phyloP scores from a whole-genome alignment of 805 yeast species.

The Kodamaea lidongshanica region DNA sequence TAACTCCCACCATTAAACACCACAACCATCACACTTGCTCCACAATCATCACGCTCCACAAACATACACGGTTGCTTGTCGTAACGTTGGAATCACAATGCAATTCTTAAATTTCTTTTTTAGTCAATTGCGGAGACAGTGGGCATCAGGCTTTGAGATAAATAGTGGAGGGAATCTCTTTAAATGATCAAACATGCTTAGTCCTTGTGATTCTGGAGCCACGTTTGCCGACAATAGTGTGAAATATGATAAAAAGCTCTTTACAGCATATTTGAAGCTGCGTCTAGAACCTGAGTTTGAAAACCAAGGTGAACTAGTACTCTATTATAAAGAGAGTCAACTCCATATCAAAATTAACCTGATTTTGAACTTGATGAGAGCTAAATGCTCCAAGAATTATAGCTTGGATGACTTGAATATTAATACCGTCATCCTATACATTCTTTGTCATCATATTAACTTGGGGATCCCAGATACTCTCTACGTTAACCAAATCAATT shows the following conservation, averaged over 20 bases:
- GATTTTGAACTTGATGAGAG: slow-evolving; percentile 12
- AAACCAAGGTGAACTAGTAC: slow-evolving; percentile 6
- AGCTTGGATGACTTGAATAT: slow-evolving; percentile 10
- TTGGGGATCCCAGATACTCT: slow-evolving; percentile 3
- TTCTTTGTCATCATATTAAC: slow-evolving; percentile 12
- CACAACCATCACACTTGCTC: no score
- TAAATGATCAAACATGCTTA: slow-evolving; percentile 1
- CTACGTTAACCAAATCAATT: slow-evolving; percentile 15
- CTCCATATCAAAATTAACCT: slow-evolving; percentile 13
- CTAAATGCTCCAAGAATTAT: slow-evolving; percentile 6
- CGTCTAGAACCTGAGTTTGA: slow-evolving; percentile 4
- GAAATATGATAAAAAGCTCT: slow-evolving; percentile 8
- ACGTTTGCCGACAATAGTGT: slow-evolving; percentile 9
- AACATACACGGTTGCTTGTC: no score
- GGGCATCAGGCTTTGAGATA: no score
- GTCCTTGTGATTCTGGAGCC: slow-evolving; percentile 18
- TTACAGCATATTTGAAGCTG: slow-evolving; percentile 8
- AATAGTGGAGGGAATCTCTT: no score
- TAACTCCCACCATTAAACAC: no score
- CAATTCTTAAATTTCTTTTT: no score
- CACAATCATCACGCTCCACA: no score
- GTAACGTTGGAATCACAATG: no score
- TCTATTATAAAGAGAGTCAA: slow-evolving; percentile 10
- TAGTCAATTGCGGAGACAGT: no score
- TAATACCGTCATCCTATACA: slow-evolving; percentile 17